These are phyloP conservation scores for Pulveroboletus frians DNA, from an alignment of 768 basidiomycete species.

Conservation along the genomic window DNA sequence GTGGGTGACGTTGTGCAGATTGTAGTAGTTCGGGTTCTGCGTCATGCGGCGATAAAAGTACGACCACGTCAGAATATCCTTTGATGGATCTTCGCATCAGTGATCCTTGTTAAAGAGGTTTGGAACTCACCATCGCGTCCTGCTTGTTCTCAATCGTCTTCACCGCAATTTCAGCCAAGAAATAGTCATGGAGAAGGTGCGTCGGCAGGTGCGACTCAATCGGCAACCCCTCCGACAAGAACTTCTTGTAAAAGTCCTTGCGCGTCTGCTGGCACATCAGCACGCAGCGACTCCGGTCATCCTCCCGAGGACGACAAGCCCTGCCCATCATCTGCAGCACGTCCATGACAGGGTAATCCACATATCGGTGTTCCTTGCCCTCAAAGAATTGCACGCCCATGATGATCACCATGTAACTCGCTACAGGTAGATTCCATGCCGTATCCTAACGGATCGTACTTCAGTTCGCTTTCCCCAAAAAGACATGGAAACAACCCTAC, in stretches of 20 bases:
- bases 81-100: neutral
- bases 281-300: slow-evolving; percentile 88
- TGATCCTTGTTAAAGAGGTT: neutral
- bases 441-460: slow-evolving; percentile 57
- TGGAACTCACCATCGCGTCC: slow-evolving; percentile 72
- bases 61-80: slow-evolving; percentile 98
- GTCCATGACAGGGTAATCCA: slow-evolving; percentile 98
- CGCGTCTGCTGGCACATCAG: slow-evolving; percentile 97
- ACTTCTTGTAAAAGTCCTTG: slow-evolving; percentile 99
- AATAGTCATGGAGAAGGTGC: slow-evolving; percentile 90
- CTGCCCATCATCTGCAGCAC: slow-evolving; percentile 99
- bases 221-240: slow-evolving; percentile 93
- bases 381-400: slow-evolving; percentile 99
- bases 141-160: slow-evolving; percentile 99
- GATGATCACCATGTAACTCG: slow-evolving; percentile 96
- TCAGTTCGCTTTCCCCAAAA: neutral
- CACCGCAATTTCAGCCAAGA: slow-evolving; percentile 96
- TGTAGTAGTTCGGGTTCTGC: slow-evolving; percentile 95
- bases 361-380: slow-evolving; percentile 95
- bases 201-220: slow-evolving; percentile 94
- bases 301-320: slow-evolving; percentile 88
- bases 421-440: slow-evolving; percentile 91
- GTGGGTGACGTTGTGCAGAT: slow-evolving; percentile 91
- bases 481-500: slow-evolving; percentile 35
- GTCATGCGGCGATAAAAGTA: slow-evolving; percentile 98